phyloP scores from a whole-genome alignment of 2,329 filamentous ascomycete species.

The Davidsoniella neocaledoniae region DNA sequence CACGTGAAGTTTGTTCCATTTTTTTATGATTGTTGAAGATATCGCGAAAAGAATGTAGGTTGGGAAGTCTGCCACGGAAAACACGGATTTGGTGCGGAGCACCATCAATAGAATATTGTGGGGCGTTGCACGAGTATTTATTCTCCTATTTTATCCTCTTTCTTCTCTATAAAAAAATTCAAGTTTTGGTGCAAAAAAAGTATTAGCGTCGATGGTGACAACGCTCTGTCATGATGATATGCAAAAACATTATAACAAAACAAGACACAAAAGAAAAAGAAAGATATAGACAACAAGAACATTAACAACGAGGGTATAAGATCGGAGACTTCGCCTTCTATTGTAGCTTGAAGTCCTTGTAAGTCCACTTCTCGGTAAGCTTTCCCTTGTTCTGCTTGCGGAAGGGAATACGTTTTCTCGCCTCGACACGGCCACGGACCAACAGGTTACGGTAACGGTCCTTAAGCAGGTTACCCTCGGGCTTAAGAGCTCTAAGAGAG shows the following conservation, averaged over 20 bases:
- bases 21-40: no score
- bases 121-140: not conserved
- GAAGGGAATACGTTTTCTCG: conserved; percentile 60
- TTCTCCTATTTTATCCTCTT: not conserved
- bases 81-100: no score
- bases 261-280: conserved; percentile 2
- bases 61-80: no score
- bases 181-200: not conserved
- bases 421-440: conserved; percentile 77
- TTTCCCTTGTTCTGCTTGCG: conserved; percentile 67
- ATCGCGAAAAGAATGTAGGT: no score
- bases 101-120: not conserved
- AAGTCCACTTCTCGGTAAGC: conserved; percentile 87
- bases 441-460: conserved; percentile 83
- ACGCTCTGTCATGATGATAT: not conserved
- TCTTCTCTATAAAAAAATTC: not conserved
- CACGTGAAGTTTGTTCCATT: no score
- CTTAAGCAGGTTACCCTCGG: conserved; percentile 87
- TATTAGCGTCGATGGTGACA: not conserved
- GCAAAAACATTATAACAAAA: conserved; percentile 3
- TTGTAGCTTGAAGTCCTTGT: conserved; percentile 64
- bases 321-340: not conserved
- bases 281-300: conserved; percentile 1
- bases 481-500: conserved; percentile 65
- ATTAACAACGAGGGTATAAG: not conserved